Percentiles rank a stretch among this genome's conserved stretches.
Conservation (phyloP, 2,329 filamentous ascomycete species). For the Septoria petroselini region DNA sequence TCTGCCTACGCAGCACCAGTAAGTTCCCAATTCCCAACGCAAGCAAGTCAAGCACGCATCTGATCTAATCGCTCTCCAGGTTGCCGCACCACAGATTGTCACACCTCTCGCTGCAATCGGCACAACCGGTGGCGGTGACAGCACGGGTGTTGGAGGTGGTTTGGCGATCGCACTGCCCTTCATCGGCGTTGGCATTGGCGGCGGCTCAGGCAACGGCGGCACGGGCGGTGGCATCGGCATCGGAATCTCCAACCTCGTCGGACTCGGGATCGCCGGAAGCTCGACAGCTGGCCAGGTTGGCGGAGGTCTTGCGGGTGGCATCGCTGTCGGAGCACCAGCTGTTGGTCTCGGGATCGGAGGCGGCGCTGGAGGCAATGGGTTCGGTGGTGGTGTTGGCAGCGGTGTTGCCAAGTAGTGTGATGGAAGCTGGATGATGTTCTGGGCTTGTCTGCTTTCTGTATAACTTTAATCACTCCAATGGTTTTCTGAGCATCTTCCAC, state of each 20-base stretch:
- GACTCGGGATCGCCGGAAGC: neutral
- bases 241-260: conserved; percentile 3
- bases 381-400: conserved; percentile 5
- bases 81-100: too few species aligned
- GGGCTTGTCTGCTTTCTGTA: neutral
- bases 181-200: conserved; percentile 5
- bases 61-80: too few species aligned
- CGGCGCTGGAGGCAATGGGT: conserved; percentile 5
- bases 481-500: too few species aligned
- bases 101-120: conserved; percentile 3
- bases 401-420: conserved; percentile 4
- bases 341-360: neutral
- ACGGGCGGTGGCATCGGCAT: conserved; percentile 8
- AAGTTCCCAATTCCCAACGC: neutral
- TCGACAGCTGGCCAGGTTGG: conserved; percentile 10
- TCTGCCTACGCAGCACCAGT: conserved; percentile 11
- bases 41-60: neutral
- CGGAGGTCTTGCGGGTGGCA: conserved; percentile 7
- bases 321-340: conserved; percentile 8
- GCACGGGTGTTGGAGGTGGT: conserved; percentile 9
- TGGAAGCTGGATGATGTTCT: neutral
- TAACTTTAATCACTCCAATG: too few species aligned
- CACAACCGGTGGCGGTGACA: conserved; percentile 2
- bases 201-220: conserved; percentile 15
- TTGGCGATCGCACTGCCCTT: conserved; percentile 3